These are phyloP conservation scores for Hibiscus mutabilis DNA, from an alignment of 345 rosid genomes.

Conservation along the genomic window DNA sequence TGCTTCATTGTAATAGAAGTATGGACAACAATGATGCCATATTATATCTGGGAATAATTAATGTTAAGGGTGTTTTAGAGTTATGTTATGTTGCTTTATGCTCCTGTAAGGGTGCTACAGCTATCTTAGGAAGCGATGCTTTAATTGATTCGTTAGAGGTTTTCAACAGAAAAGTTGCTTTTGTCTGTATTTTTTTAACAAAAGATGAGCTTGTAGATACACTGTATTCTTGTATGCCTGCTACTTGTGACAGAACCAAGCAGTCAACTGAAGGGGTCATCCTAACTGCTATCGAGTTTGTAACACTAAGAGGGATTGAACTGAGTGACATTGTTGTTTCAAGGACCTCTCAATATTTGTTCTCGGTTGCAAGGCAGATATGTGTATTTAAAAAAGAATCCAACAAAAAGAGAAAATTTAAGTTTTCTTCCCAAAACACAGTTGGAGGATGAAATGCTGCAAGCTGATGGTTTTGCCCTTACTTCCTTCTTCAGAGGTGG, in stretches of 20 bases:
- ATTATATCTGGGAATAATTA: too few relatives aligned
- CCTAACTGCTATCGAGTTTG: conserved; percentile 87
- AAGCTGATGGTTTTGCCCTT: conserved; percentile 78
- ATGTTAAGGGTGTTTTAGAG: conserved; percentile 30
- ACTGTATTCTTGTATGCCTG: conserved; percentile 57
- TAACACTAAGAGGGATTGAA: conserved; percentile 65
- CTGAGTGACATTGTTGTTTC: conserved; percentile 65
- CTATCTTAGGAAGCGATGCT: conserved; percentile 55
- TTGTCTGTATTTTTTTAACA: conserved; percentile 59
- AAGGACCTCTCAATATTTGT: conserved; percentile 86
- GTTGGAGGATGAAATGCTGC: conserved; percentile 56
- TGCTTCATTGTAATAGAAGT: too few relatives aligned
- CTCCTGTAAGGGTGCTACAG: conserved; percentile 41
- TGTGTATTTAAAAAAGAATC: conserved; percentile 40
- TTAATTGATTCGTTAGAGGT: conserved; percentile 97
- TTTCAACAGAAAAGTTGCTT: conserved; percentile 85
- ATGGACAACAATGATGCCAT: too few relatives aligned
- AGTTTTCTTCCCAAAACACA: conserved; percentile 41
- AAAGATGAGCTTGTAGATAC: too few relatives aligned
- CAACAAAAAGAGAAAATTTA: conserved; percentile 52
- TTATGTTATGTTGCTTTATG: too few relatives aligned
- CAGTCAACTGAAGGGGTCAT: conserved; percentile 94
- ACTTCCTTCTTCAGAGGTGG: conserved; percentile 98
- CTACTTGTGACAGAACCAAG: too few relatives aligned
- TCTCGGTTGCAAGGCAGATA: conserved; percentile 69